Evolutionary conservation across 1,284 basidiomycete genomes (phyloP).

Genomic region (Sporisorium scitamineum): DNA sequence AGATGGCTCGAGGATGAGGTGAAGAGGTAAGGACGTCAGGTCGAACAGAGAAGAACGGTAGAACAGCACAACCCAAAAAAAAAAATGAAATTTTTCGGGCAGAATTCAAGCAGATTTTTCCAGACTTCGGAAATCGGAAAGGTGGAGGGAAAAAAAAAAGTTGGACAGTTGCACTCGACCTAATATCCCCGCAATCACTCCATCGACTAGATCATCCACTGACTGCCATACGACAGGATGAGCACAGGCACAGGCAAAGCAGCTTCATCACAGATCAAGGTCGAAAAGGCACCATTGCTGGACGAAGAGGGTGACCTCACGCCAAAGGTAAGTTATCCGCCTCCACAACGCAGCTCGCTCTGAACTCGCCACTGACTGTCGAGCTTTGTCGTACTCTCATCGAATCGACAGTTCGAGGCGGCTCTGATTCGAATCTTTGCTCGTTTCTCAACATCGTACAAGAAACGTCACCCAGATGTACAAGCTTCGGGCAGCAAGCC

Average conservation of each 20-base stretch:
- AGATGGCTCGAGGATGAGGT: background rate
- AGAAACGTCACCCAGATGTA: constrained; percentile 6
- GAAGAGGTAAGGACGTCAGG: background rate
- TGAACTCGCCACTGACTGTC: background rate
- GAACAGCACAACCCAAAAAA: no score
- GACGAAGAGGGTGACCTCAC: constrained; percentile 52
- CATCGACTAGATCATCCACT: no score
- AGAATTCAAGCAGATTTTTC: constrained; percentile 17
- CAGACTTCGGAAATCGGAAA: constrained; percentile 35
- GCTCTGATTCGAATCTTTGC: constrained; percentile 44
- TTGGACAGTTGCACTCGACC: background rate
- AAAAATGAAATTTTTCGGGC: constrained; percentile 11
- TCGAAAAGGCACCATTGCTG: constrained; percentile 27
- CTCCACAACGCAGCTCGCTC: background rate
- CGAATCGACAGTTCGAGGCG: constrained; percentile 27
- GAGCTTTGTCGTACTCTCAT: background rate
- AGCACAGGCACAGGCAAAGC: constrained; percentile 6
- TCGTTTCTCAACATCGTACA: constrained; percentile 43
- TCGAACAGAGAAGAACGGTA: background rate
- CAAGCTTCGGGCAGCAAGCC: constrained; percentile 12
- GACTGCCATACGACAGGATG: background rate
- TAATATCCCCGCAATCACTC: background rate
- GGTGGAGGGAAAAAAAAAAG: constrained; percentile 20
- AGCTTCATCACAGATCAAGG: background rate
- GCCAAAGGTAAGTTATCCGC: constrained; percentile 15